Evolutionary conservation across 1,139 yeast species (phyloP), one percentile per base, ranked within the genome.

Genomic region (Lodderomyces metapsilosis): DNA sequence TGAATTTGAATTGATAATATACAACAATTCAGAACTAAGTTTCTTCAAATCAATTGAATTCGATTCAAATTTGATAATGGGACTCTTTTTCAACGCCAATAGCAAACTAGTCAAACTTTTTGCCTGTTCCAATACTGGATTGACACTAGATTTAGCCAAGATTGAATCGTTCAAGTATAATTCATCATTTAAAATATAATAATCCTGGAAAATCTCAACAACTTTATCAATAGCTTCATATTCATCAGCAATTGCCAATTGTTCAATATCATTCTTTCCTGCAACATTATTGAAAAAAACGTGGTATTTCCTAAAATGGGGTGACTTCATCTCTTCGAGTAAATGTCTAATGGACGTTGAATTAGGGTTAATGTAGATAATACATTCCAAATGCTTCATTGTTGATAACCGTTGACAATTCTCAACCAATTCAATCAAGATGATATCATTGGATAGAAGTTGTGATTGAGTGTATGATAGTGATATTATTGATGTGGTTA

Each of bases 231-330:
- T 86, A 5, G 81, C 80, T 57, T 91, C 98, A 53, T 81, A 74
- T 56, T 88, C 94, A 61, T 92, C 99, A 2, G 88, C 78, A 59
- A 88, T 96, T 0, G 98, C 98, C 32, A 92, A 59, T 42, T 85
- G 74, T 58, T 94, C 99, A 50, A 92, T 62, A 48, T 87, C 86
- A 27, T 81, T 71, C 62, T 91, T 91, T 41, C 80, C 72, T 25
- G 89, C 74, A 18, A 81, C 69, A 59, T 89, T 89, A 59, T 81
- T 86, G 69, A 91, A 87, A 52, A 71, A 88, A 21, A 92, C 60
- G 53, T 83, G 84, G 61, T 92, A 92, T 28, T 72, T 74, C 34
- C 82, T 77, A 63, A 88, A 94, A 54, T 83, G 89, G 0, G 98
- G 98, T 42, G 73, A 69, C 33, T 77, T 66, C 42, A 92, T 66